A percentile compares a stretch with the other conserved stretches of the same genome.
Evolutionary conservation across 2,329 filamentous ascomycete genomes (phyloP).

Genomic region (Trichoderma gracile): DNA sequence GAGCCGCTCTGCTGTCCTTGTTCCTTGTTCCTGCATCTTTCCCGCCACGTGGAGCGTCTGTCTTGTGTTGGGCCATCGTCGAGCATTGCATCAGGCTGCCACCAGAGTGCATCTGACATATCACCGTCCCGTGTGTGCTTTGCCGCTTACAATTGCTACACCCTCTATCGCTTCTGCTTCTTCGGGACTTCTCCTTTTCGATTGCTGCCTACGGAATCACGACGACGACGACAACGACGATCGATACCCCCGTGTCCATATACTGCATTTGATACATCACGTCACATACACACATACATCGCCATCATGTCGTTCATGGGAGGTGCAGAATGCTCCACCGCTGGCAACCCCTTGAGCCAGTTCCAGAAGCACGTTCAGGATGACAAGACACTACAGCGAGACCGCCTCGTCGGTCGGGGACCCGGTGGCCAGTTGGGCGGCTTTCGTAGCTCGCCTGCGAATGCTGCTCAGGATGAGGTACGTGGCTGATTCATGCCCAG

Average conservation of each 20-base stretch:
- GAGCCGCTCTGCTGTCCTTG: conserved; percentile 7
- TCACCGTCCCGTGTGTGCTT: neutral
- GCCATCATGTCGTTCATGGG: conserved; percentile 86
- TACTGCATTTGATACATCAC: neutral
- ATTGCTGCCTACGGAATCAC: neutral
- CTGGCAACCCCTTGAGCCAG: conserved; percentile 92
- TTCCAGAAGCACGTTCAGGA: conserved; percentile 97
- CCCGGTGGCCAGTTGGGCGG: conserved; percentile 71
- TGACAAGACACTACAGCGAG: conserved; percentile 91
- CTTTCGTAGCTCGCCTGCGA: conserved; percentile 72
- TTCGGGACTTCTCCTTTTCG: neutral
- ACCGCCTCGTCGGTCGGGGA: conserved; percentile 76
- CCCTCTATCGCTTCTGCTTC: neutral
- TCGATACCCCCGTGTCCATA: conserved; percentile 16
- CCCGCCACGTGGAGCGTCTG: conserved; percentile 1
- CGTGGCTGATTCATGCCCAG: conserved; percentile 23
- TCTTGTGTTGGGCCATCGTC: neutral
- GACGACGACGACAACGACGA: neutral
- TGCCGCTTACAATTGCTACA: neutral
- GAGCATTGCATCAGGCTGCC: conserved; percentile 9
- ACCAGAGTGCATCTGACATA: conserved; percentile 1
- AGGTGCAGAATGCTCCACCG: conserved; percentile 94
- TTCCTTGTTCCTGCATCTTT: conserved; percentile 7
- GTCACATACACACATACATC: no score
- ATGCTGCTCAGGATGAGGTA: conserved; percentile 73